Conservation (phyloP, 768 basidiomycete species). For the Rhizopogon vesiculosus region DNA sequence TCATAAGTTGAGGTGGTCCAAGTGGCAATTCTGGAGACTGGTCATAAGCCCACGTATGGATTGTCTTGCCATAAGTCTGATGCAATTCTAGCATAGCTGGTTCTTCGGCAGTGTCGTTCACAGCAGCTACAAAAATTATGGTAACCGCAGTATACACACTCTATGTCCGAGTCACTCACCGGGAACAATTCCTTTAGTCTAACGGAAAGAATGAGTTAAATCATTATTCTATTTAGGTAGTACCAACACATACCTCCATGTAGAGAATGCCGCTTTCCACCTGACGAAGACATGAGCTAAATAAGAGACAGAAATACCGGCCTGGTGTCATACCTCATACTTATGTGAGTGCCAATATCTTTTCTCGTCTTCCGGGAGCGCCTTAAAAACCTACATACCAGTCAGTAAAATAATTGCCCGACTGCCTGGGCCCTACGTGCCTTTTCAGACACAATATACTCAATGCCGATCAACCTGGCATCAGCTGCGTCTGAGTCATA, state of each 20-base stretch:
- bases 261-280: slow-evolving; percentile 31
- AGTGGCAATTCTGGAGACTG: slow-evolving; percentile 36
- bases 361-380: slow-evolving; percentile 41
- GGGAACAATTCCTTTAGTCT: slow-evolving; percentile 23
- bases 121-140: slow-evolving; percentile 10
- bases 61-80: slow-evolving; percentile 42
- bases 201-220: neutral
- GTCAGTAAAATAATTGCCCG: neutral
- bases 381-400: slow-evolving; percentile 28
- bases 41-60: slow-evolving; percentile 36
- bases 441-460: slow-evolving; percentile 45
- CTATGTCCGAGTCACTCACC: slow-evolving; percentile 6
- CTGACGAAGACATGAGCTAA: slow-evolving; percentile 19
- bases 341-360: slow-evolving; percentile 53
- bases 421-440: slow-evolving; percentile 8
- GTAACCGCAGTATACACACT: neutral
- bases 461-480: slow-evolving; percentile 48
- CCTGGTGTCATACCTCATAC: slow-evolving; percentile 29
- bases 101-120: slow-evolving; percentile 33
- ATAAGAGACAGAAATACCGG: neutral
- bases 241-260: slow-evolving; percentile 17
- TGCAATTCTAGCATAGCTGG: slow-evolving; percentile 40
- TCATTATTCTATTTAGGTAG: neutral
- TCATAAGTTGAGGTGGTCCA: slow-evolving; percentile 45
- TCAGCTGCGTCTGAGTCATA: slow-evolving; percentile 37